Evolutionary conservation across 768 basidiomycete species (phyloP), one percentile per base, ranked within the genome.

Genomic region (Cystofilobasidium macerans): DNA sequence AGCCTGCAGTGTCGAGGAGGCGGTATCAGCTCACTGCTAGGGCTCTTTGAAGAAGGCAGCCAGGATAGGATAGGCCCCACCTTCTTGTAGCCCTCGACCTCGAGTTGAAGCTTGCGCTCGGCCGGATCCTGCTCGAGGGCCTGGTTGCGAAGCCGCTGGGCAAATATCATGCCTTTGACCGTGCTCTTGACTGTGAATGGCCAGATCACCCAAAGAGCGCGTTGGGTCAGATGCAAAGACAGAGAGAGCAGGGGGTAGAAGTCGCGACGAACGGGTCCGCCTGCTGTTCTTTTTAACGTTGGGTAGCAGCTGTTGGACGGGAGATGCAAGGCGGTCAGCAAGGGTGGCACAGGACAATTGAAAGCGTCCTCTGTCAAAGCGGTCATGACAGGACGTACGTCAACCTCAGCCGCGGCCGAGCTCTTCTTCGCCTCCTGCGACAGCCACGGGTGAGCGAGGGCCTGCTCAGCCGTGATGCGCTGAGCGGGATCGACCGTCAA

Each of bases 361-460:
- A 26, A 13, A 6, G 32, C 61, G 22, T 47, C 61, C 26, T 51
- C n/a, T n/a, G n/a, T 38, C 38, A 61, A 24, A 28, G 95, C 85
- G 28, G 82, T 82, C 32, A 85, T 84, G 51, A 79, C 79, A 54
- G 86, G 87, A 59, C 78, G 79, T 40, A 80, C 77, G 67, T 79
- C 81, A 64, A 78, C 77, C 20, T 82, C 81, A 71, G 85, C 84
- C 40, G 81, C 77, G 40, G 88, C 87, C 75, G 83, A 88, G 26
- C 85, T 85, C 65, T 80, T 74, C 48, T 81, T 80, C 60, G 82
- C 81, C 36, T 85, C 83, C 61, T 61, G 61, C 57, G 69, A 62
- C 26, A 99, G 81, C 89, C 89, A 92, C 76, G 76, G 75, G 77
- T 95, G 92, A 60, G 84, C 70, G 18, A 99, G 79, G 57, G 84